Evolutionary conservation across 2,329 filamentous ascomycete genomes (phyloP).

Genomic region (Blastomyces gilchristii): DNA sequence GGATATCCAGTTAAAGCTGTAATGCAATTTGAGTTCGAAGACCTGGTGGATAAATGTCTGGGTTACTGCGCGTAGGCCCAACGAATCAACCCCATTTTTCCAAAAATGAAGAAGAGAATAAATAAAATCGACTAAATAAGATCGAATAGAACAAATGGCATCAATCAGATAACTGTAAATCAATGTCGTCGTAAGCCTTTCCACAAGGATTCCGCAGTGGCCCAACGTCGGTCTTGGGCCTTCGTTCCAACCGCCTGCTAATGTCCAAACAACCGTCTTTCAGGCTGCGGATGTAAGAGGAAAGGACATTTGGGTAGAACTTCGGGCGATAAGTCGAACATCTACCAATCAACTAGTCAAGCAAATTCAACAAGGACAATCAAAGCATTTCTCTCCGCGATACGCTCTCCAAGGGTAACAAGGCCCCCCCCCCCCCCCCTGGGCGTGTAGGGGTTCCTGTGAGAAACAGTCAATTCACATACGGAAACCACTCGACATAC

Average conservation of each 20-base stretch:
- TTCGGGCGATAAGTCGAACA: neutral
- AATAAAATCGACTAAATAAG: neutral
- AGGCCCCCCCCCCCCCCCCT: neutral
- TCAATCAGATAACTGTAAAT: neutral
- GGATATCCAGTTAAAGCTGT: neutral
- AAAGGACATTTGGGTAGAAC: neutral
- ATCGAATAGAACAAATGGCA: neutral
- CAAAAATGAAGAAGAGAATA: neutral
- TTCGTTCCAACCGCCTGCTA: neutral
- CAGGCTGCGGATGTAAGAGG: neutral
- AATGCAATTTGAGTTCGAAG: neutral
- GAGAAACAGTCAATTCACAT: neutral
- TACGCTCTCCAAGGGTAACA: neutral
- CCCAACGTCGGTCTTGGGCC: neutral
- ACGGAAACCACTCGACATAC: neutral
- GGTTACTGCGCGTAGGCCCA: neutral
- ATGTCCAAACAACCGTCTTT: neutral
- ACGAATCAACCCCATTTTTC: neutral
- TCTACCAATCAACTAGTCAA: neutral
- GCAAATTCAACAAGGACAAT: neutral
- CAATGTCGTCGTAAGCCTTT: neutral
- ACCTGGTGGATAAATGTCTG: neutral
- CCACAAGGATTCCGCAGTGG: neutral
- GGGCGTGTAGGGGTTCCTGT: neutral
- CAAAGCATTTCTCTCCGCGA: neutral